Base-by-base conservation (phyloP, 192 early-diverging fungal genomes). In the Coemansia sp. region DNA sequence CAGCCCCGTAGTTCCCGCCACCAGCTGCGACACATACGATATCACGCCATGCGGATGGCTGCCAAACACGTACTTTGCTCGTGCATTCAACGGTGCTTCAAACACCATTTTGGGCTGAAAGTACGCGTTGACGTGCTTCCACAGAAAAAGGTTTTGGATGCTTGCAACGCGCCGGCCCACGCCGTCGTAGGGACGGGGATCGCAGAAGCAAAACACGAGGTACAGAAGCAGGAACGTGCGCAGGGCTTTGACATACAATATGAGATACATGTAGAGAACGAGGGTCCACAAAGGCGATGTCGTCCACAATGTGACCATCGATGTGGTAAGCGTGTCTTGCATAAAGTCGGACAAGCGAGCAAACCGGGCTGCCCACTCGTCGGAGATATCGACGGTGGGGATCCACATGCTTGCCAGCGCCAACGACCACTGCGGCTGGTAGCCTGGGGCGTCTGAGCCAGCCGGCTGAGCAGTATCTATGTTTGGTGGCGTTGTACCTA, bases 21-120 rank as follows among this genome's bases (percentile, higher is more conserved):
- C 88, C 14, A 84, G 84, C 76, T 88, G 88, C 1, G 93, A 90
- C 14, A 90, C 92, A 23, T 94, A 83, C 15, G 88, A 83, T 54
- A 95, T 90, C 56, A 97, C 90, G 7, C 93, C 93, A 63, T 96
- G 93, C 17, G 94, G 94, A 68, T 98, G 94, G 66, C 92, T 66
- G 42, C 87, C 94, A 83, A 98, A 93, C 1, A 98, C 83, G 66
- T 98, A 97, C 61, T 90, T 91, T 50, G 86, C 86, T 21, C 60
- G 69, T 5, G 94, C 86, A 69, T 97, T 93, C 56, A 98, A 67
- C 56, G 93, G 90, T 21, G 63, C 84, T 65, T 93, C 92, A 84
- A 93, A 92, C 54, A 90, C 74, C 40, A 97, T 76, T 3, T 77
- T 72, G 21, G 89, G 85, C 12, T 93, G 92, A 62, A 93, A 96